These are phyloP conservation scores for Keithomyces neogunnii DNA, from an alignment of 2,329 filamentous ascomycete genomes.

Conservation along the genomic window DNA sequence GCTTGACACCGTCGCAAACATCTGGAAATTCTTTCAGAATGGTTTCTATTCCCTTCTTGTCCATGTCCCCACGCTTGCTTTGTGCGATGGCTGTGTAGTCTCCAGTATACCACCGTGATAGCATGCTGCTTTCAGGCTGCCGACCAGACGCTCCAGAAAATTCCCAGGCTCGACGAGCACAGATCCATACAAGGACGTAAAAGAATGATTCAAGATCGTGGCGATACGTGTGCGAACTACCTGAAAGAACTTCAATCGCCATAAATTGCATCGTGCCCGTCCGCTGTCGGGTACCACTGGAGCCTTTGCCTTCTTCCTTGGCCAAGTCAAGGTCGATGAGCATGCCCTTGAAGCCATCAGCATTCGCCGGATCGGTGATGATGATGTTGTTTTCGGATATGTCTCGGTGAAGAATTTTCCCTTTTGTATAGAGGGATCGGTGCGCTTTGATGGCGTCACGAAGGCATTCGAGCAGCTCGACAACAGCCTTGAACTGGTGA, in stretches of 20 bases:
- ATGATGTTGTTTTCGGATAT: constrained; percentile 5
- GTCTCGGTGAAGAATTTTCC: neutral
- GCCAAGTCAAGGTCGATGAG: constrained; percentile 2
- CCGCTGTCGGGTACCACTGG: neutral
- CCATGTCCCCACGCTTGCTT: neutral
- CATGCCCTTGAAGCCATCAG: neutral
- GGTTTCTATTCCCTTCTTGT: neutral
- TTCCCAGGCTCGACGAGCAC: neutral
- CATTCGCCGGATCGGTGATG: neutral
- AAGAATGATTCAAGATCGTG: neutral
- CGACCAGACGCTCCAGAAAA: neutral
- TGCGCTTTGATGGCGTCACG: neutral
- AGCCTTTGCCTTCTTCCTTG: constrained; percentile 2
- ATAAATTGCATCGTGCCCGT: constrained; percentile 1
- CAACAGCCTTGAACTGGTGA: constrained; percentile 1
- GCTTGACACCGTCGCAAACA: neutral
- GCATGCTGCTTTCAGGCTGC: neutral
- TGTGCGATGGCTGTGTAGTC: neutral
- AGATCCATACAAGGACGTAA: neutral
- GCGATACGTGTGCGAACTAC: neutral
- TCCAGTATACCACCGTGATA: neutral
- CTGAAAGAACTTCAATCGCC: neutral
- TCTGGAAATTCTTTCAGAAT: constrained; percentile 1
- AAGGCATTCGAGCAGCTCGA: neutral
- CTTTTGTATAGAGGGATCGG: neutral